phyloP scores from a whole-genome alignment of 192 early-diverging fungal genomes.

The Entrophospora sp. region DNA sequence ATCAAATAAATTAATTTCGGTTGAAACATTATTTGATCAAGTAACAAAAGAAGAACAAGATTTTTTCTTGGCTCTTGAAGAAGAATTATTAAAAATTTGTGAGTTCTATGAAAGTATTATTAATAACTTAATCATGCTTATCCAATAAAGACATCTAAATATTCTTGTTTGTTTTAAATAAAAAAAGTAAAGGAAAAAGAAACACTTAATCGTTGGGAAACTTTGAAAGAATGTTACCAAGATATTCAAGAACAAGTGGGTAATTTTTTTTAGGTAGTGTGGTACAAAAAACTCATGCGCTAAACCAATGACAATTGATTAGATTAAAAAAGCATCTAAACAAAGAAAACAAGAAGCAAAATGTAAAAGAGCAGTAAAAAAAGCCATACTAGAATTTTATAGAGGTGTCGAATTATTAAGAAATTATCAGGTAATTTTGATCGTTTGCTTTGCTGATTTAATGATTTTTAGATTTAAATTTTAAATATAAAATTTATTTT shows the following conservation, averaged over 20 bases:
- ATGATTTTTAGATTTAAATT: neutral
- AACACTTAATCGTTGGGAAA: neutral
- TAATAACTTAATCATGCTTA: neutral
- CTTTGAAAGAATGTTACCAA: too few relatives aligned
- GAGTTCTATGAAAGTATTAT: neutral
- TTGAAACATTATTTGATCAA: neutral
- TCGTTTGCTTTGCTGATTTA: neutral
- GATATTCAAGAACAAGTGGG: too few relatives aligned
- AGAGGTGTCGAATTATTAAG: constrained; percentile 63
- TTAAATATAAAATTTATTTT: neutral
- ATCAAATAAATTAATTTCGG: neutral
- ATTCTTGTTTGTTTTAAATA: neutral
- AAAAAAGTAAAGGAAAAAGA: neutral
- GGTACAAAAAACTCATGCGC: neutral
- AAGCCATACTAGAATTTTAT: constrained; percentile 63
- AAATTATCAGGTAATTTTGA: constrained; percentile 45
- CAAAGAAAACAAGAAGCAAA: too few relatives aligned
- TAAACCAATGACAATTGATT: neutral
- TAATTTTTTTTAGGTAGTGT: neutral
- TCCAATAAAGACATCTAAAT: neutral
- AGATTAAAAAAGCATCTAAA: constrained; percentile 34
- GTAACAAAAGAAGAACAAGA: neutral
- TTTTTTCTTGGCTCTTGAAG: neutral
- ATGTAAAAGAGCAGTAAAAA: constrained; percentile 51
- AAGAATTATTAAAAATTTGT: neutral